These are phyloP conservation scores for Microcos paniculata DNA, from an alignment of 345 rosid species.

Conservation along the genomic window DNA sequence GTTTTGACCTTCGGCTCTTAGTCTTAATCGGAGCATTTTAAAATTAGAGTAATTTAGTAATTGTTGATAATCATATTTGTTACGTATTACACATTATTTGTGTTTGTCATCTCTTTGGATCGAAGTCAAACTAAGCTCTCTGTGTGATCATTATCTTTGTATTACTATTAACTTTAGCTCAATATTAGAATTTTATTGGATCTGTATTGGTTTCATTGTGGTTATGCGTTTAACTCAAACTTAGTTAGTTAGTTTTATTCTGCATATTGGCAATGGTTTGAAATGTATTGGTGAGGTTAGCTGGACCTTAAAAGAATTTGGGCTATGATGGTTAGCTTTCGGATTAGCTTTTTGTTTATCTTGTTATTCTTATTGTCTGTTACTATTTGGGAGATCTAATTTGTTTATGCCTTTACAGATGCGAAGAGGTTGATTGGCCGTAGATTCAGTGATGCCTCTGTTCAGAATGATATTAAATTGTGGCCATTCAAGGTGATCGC, in stretches of 20 bases:
- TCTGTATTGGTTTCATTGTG: background rate
- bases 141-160: background rate
- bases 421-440: constrained; percentile 79
- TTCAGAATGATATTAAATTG: constrained; percentile 65
- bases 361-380: background rate
- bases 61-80: background rate
- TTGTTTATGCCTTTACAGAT: constrained; percentile 36
- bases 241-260: background rate
- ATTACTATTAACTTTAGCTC: too few species aligned
- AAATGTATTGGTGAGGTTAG: background rate
- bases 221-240: background rate
- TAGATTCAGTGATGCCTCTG: constrained; percentile 57
- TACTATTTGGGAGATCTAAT: background rate
- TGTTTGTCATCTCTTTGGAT: background rate
- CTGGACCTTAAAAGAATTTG: background rate
- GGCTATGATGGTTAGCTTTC: background rate
- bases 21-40: background rate
- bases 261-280: background rate
- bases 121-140: background rate
- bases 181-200: background rate
- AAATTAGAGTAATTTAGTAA: background rate
- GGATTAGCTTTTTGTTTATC: background rate
- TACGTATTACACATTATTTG: background rate
- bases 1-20: background rate
- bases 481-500: constrained; percentile 78